Evolutionary conservation across 2,329 filamentous ascomycete genomes (phyloP).

Genomic region (Exophiala calicioides): DNA sequence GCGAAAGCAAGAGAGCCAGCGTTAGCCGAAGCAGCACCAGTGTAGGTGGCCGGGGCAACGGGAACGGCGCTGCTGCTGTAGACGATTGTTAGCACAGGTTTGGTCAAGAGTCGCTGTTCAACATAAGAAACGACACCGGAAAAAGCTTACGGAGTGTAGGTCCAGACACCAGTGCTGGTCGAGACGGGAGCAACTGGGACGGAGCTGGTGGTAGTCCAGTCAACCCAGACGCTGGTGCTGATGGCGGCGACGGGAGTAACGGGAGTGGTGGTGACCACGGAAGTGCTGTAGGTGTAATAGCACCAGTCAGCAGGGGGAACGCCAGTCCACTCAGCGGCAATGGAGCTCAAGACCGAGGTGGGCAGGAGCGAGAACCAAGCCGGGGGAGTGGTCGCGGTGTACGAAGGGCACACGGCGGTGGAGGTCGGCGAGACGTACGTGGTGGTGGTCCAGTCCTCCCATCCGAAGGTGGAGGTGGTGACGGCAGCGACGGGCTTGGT

Average conservation of each 20-base stretch:
- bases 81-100: conserved; percentile 19
- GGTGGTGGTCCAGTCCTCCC: conserved; percentile 15
- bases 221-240: no score
- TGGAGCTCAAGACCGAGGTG: conserved; percentile 17
- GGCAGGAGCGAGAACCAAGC: conserved; percentile 25
- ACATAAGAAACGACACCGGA: no score
- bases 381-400: conserved; percentile 21
- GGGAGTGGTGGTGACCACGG: conserved; percentile 10
- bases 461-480: neutral
- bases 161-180: conserved; percentile 21
- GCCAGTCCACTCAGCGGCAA: conserved; percentile 20
- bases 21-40: conserved; percentile 36
- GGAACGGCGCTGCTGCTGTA: conserved; percentile 14
- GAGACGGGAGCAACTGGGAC: conserved; percentile 12
- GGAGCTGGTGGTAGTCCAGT: conserved; percentile 9
- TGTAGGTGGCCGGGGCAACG: conserved; percentile 30
- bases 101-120: neutral
- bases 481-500: neutral
- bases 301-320: conserved; percentile 21
- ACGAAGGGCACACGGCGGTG: conserved; percentile 11
- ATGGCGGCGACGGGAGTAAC: conserved; percentile 13
- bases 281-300: conserved; percentile 24
- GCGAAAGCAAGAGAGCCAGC: conserved; percentile 34
- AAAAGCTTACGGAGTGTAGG: conserved; percentile 27
- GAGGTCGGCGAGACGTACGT: no score